Base-by-base conservation (phyloP, 768 basidiomycete genomes). In the Coprinopsis sp. region DNA sequence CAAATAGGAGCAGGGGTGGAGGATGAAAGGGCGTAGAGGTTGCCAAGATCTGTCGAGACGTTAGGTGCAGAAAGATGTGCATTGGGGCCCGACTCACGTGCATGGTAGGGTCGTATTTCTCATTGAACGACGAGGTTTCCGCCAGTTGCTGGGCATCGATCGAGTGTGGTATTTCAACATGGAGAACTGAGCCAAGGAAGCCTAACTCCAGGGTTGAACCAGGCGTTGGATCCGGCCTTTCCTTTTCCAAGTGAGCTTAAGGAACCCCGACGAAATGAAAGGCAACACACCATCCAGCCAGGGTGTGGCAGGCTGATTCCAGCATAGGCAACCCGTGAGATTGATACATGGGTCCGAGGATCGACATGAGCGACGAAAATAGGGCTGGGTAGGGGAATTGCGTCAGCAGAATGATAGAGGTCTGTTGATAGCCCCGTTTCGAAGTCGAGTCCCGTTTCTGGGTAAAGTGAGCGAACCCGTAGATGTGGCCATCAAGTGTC, bases 301-400 rank as follows among this genome's bases (percentile, higher is more conserved):
- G 84, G 50, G 88, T 87, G 56, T 93, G 79, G 59, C 89, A 92
- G 2, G 90, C 89, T 1, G 83, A 78, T 63, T 95, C 91, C 3
- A 93, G 69, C 74, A 91, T 92, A 1, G 87, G 75, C 4, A 78
- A 73, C 3, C 88, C 91, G 51, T 91, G 87, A 19, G 67, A 61
- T 49, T 82, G 77, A 57, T 82, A 88, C 22, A 87, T 63, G 0
- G 91, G 88, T 0, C 89, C 92, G 33, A 96, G 75, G 38, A 79
- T 74, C 13, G 66, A 67, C 18, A 78, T 66, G 21, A 94, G 62
- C 0, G 79, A 62, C n/a, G 84, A 78, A 67, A 90, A 97, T 10
- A 98, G 67, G 0, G 90, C 79, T 0, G 91, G 89, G 60, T 84
- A 91, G 64, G 87, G 78, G 49, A 85, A 77, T 53, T 86, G 81